Evolutionary conservation across 352 stramenopile genomes (phyloP), one percentile per base, ranked within the genome.

Genomic region (Globisporangium nunn): DNA sequence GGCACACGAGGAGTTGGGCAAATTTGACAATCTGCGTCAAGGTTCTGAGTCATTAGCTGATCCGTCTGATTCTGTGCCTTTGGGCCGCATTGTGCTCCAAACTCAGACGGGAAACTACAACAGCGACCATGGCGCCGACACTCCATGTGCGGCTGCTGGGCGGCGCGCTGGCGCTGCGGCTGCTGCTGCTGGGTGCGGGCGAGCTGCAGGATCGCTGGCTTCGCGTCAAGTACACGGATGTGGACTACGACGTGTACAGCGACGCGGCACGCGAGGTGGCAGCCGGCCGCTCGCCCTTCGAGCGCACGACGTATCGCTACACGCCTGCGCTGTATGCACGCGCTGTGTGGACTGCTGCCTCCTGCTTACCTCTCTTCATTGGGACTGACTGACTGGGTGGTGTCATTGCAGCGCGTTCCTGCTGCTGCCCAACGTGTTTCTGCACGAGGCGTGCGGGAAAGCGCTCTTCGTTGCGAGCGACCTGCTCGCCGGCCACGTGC

Each of bases 241-340:
- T 99, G 41, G 97, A 99, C 76, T 99, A 99, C 73, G 81, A 98
- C 48, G 97, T 99, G 23, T 98, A 99, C 77, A 96, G 88, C 29
- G 97, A 99, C 75, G 97, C 95, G 5, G 96, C 97, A 17, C 68
- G 79, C 23, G 85, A 98, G 62, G 73, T 99, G 43, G 75, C 81
- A 18, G 52, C 76, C 11, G 87, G 87, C 40, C 66, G 88, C 64
- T 97, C 88, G 49, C 96, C 97, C 0, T 99, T 98, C 63, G 83
- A 96, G 53, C 87, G 97, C 59, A 96, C 96, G 31, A 99, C 97
- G 6, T 99, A 99, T 80, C 95, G 97, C 56, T 99, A 99, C 75
- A 98, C 97, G 12, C 97, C 97, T 2, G 80, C 99, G 46, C 70
- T 99, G 86, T 96, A 48, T 58, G 78, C 40, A 5, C 11, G 5